These are phyloP conservation scores for Venturia effusa DNA, from an alignment of 2,329 filamentous ascomycete species.

Conservation along the genomic window DNA sequence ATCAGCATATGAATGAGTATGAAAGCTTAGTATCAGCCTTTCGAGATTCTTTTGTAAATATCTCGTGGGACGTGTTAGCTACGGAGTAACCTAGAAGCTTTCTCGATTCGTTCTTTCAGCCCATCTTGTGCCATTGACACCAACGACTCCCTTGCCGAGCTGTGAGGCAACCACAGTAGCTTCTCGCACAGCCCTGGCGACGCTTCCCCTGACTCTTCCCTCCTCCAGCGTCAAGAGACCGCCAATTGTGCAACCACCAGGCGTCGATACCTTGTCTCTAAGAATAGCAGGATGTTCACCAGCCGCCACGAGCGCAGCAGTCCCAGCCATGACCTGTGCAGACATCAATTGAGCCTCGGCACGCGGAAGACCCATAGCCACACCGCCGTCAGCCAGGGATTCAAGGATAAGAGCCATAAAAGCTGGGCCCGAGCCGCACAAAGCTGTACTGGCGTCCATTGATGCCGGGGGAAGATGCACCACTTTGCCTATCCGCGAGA, in stretches of 20 bases:
- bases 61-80: too few relatives aligned
- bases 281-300: slow-evolving; percentile 68
- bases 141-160: slow-evolving; percentile 32
- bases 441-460: slow-evolving; percentile 64
- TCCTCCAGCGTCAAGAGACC: slow-evolving; percentile 66
- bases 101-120: background rate
- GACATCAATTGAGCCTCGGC: slow-evolving; percentile 67
- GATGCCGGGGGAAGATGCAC: slow-evolving; percentile 53
- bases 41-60: too few relatives aligned
- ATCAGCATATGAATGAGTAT: too few relatives aligned
- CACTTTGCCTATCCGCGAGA: slow-evolving; percentile 61
- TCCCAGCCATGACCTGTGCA: slow-evolving; percentile 66
- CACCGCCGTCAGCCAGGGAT: slow-evolving; percentile 63
- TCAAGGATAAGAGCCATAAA: slow-evolving; percentile 69
- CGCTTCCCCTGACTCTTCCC: slow-evolving; percentile 53
- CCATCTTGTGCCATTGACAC: slow-evolving; percentile 11
- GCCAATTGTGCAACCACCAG: slow-evolving; percentile 67
- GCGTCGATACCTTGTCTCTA: slow-evolving; percentile 65
- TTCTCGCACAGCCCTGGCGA: slow-evolving; percentile 59
- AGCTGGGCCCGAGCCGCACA: slow-evolving; percentile 65
- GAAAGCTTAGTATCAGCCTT: too few relatives aligned
- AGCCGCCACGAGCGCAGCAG: slow-evolving; percentile 55
- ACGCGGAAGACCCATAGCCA: slow-evolving; percentile 67
- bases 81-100: background rate
- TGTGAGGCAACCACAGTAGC: slow-evolving; percentile 59